Base-by-base conservation (phyloP, 345 rosid species). In the Adansonia digitata region DNA sequence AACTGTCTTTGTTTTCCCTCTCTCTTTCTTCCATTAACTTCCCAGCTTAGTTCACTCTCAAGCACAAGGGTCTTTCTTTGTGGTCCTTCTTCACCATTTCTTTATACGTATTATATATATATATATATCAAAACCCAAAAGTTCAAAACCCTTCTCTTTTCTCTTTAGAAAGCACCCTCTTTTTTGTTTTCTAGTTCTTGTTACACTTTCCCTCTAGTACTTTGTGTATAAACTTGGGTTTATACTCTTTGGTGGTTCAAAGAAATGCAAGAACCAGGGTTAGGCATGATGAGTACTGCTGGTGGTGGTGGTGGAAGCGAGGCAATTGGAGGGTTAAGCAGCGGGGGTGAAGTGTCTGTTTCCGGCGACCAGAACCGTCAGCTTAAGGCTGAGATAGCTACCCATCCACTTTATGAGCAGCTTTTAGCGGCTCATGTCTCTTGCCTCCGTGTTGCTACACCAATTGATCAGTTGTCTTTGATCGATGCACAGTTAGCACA, bases 381-480 rank as follows among this genome's bases (percentile, higher is more conserved):
- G 39, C 81, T 92, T 22, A 94, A 90, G 91, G 88, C 90, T 48
- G 97, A 94, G 86, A 90, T 94, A 78, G 97, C 88, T 27, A 81
- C 82, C 15, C 97, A 94, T 78, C 97, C 98, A 27, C 78, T 94
- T 72, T 94, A 88, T 73, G 98, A 94, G 51, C 97, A 94, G 83
- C 82, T 94, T 17, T 74, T 92, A 39, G 74, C 97, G 2, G 98
- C 97, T 12, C 97, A 94, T 76, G 97, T 94, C 40, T 84, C 97
- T 6, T 92, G 98, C 79, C 86, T 94, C 18, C 87, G 97, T 51
- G 97, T 92, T 13, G 98, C 97, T 5, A 94, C 98, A 46, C 98
- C 98, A 15, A 90, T 94, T 65, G 98, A 94, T 83, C 98, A 94
- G 77, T 79, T 94, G 71, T 97, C 98, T 39, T 86, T 89, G 55